Conservation (phyloP, 768 basidiomycete species). For the Rhizopogon vesiculosus region DNA sequence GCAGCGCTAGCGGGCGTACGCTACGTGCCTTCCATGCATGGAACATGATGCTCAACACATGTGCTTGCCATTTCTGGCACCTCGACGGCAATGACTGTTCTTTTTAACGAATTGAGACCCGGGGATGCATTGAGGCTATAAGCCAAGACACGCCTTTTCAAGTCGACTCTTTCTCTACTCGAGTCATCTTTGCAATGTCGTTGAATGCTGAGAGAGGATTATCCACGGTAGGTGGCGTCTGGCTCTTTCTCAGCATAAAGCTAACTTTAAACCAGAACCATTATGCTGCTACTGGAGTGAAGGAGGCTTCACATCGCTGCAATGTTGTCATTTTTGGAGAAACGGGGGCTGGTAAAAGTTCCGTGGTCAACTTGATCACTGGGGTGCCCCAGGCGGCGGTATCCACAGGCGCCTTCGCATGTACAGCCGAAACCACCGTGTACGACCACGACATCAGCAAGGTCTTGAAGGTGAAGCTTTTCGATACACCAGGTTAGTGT, state of each 20-base stretch:
- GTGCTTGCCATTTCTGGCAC: too few species aligned
- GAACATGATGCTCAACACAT: too few species aligned
- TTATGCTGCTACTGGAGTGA: too few species aligned
- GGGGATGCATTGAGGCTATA: background rate
- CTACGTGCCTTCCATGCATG: too few species aligned
- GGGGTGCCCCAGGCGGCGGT: slow-evolving; percentile 19
- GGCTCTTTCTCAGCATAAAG: background rate
- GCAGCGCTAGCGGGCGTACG: too few species aligned
- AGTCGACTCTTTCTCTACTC: background rate
- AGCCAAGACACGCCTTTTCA: too few species aligned
- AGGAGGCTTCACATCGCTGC: background rate
- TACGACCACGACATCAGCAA: background rate
- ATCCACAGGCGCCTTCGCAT: slow-evolving; percentile 15
- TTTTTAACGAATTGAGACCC: too few species aligned
- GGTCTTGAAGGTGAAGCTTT: slow-evolving; percentile 6
- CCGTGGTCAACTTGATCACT: slow-evolving; percentile 26
- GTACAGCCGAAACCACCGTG: slow-evolving; percentile 7
- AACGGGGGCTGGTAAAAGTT: slow-evolving; percentile 28
- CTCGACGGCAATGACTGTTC: too few species aligned
- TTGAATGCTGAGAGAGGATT: background rate
- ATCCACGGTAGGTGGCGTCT: background rate
- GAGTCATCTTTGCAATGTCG: background rate
- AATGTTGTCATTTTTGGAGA: slow-evolving; percentile 28
- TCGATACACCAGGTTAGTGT: slow-evolving; percentile 7
- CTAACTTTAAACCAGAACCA: background rate